A percentile compares a stretch with the other conserved stretches of the same genome.
phyloP scores from a whole-genome alignment of 768 basidiomycete genomes.

The Floccularia luteovirens region DNA sequence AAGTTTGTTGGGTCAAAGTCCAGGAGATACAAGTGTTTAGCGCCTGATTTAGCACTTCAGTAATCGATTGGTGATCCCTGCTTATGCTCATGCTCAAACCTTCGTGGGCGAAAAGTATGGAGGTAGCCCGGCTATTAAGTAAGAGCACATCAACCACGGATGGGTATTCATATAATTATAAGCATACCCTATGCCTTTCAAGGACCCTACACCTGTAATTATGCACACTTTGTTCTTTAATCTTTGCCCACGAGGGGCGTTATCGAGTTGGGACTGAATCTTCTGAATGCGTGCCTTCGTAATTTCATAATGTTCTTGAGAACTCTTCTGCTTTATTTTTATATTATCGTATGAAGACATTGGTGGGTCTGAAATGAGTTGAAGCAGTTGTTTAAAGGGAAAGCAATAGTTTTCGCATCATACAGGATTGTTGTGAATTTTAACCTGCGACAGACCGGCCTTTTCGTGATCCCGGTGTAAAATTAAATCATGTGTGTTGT shows the following conservation, averaged over 20 bases:
- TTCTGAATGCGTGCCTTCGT: slow-evolving; percentile 61
- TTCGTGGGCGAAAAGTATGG: slow-evolving; percentile 74
- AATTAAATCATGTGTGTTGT: too few relatives aligned
- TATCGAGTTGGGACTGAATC: slow-evolving; percentile 61
- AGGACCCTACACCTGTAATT: slow-evolving; percentile 81
- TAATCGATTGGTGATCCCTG: neutral
- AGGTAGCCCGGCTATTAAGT: slow-evolving; percentile 65
- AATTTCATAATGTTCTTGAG: slow-evolving; percentile 48
- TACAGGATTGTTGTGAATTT: neutral
- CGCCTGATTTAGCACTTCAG: slow-evolving; percentile 36
- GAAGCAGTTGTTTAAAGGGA: slow-evolving; percentile 1
- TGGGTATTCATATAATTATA: slow-evolving; percentile 4
- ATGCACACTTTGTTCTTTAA: slow-evolving; percentile 78
- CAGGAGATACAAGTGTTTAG: slow-evolving; percentile 68
- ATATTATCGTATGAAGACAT: slow-evolving; percentile 31
- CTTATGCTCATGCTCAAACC: slow-evolving; percentile 27
- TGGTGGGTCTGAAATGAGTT: slow-evolving; percentile 4
- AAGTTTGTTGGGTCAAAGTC: slow-evolving; percentile 64
- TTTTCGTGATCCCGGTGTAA: too few relatives aligned
- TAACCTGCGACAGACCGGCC: too few relatives aligned
- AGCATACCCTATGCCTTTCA: slow-evolving; percentile 82
- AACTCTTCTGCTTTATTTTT: slow-evolving; percentile 14
- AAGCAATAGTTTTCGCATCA: neutral
- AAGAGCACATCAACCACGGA: too few relatives aligned
- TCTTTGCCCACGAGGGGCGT: slow-evolving; percentile 41